Base-by-base conservation (phyloP, 805 yeast species). In the Komagataella pseudopastoris region DNA sequence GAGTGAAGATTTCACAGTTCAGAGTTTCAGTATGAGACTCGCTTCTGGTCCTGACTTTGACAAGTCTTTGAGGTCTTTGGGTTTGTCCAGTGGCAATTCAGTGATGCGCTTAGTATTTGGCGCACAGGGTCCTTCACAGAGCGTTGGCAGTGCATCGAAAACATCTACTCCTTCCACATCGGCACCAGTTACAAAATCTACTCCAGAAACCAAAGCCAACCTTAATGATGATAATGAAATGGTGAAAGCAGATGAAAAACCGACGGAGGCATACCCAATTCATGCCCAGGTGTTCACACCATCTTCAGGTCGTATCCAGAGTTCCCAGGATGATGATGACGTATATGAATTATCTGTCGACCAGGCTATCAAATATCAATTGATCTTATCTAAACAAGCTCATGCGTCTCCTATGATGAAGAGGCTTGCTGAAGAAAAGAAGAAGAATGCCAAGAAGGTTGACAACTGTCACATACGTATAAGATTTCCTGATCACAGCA, bases 401-500 rank as follows among this genome's bases (percentile, higher is more conserved):
- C 65, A 62, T 63, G 39, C 56, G 14, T 71, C 74, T 1, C 59
- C 56, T 36, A 52, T 64, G 53, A 56, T 63, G 59, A 62, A 52
- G 46, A 52, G 62, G 44, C 14, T 46, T 20, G 69, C 74, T 47
- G 71, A 70, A 48, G 62, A 64, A 45, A 59, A 66, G 48, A 57
- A 64, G 18, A 60, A 59, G 6, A 54, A 55, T 3, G 48, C 47
- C 1, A 65, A 59, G 50, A 54, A 46, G 24, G 53, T 54, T 45
- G 64, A 60, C 12, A 61, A 62, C 49, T 72, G 78, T 50, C 60
- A 67, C 6, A 60, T 82, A 1, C 68, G 88, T 52, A 58, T 83
- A 8, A 69, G 75, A 51, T 76, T 83, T 53, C 86, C 87, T 0
- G 85, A 83, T 60, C 71, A 72, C 51, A 68, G 72, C 2, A 67